Conservation (phyloP, 2,329 filamentous ascomycete species). For the Claviceps quebecensis region DNA sequence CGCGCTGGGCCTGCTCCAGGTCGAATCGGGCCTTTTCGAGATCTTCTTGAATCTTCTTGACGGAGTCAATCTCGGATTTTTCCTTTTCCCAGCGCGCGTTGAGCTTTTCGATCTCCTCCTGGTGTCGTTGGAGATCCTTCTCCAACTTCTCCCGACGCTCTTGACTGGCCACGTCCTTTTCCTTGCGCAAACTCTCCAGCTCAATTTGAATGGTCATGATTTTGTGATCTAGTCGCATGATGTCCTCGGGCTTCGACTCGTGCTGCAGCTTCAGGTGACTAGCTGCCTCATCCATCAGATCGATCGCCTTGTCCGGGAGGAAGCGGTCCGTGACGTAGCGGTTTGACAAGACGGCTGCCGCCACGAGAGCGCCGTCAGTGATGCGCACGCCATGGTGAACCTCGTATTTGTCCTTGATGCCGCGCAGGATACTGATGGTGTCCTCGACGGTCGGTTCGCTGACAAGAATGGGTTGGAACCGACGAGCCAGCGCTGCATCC, state of each 20-base stretch:
- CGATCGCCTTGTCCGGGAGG: constrained; percentile 92
- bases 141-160: constrained; percentile 82
- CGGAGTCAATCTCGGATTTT: constrained; percentile 65
- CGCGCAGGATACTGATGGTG: constrained; percentile 86
- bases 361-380: constrained; percentile 80
- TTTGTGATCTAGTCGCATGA: constrained; percentile 80
- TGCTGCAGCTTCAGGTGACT: constrained; percentile 83
- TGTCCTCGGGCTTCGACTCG: constrained; percentile 91
- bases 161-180: constrained; percentile 77
- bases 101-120: constrained; percentile 61
- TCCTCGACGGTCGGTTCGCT: constrained; percentile 82
- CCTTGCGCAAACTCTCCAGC: constrained; percentile 83
- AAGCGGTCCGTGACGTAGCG: constrained; percentile 95
- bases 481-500: constrained; percentile 78
- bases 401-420: constrained; percentile 96
- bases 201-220: constrained; percentile 98
- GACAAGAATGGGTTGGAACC: constrained; percentile 92
- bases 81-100: constrained; percentile 86
- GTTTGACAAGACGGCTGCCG: constrained; percentile 83
- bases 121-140: constrained; percentile 56
- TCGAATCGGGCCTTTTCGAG: constrained; percentile 76
- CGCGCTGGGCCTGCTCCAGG: constrained; percentile 73
- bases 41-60: constrained; percentile 80
- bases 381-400: constrained; percentile 94
- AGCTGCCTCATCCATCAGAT: constrained; percentile 89